These are phyloP conservation scores for Hyaloscypha bicolor DNA, from an alignment of 495 filamentous ascomycete genomes.

Conservation along the genomic window DNA sequence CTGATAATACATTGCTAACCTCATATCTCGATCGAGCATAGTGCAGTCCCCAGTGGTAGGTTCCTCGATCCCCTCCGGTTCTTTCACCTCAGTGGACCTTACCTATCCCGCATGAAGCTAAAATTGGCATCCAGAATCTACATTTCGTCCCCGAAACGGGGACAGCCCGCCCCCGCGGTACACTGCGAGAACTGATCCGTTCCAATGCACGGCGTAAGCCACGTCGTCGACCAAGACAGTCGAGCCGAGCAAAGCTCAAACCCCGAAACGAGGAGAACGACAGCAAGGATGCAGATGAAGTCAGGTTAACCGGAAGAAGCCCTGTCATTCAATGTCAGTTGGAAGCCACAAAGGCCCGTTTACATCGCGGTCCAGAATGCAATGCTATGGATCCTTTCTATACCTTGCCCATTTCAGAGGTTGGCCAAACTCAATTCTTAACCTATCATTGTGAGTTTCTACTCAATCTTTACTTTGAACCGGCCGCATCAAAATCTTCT, in stretches of 20 bases:
- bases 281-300: neutral
- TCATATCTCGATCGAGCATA: neutral
- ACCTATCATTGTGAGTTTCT: constrained; percentile 9
- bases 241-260: neutral
- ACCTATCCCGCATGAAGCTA: neutral
- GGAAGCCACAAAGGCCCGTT: neutral
- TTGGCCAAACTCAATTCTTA: neutral
- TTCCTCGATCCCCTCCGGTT: neutral
- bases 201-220: constrained; percentile 9
- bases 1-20: neutral
- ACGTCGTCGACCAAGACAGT: neutral
- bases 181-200: constrained; percentile 7
- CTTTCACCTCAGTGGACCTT: neutral
- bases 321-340: neutral
- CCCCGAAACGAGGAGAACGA: neutral
- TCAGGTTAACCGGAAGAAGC: neutral
- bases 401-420: neutral
- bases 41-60: neutral
- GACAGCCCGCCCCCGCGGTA: constrained; percentile 1
- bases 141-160: constrained; percentile 13
- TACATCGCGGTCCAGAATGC: neutral
- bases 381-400: constrained; percentile 6
- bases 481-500: no score
- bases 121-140: neutral
- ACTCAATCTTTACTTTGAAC: no score